A percentile compares a stretch with the other conserved stretches of the same genome.
Conservation (phyloP, 805 yeast genomes). For the Maudiozyma serrabonitensis region DNA sequence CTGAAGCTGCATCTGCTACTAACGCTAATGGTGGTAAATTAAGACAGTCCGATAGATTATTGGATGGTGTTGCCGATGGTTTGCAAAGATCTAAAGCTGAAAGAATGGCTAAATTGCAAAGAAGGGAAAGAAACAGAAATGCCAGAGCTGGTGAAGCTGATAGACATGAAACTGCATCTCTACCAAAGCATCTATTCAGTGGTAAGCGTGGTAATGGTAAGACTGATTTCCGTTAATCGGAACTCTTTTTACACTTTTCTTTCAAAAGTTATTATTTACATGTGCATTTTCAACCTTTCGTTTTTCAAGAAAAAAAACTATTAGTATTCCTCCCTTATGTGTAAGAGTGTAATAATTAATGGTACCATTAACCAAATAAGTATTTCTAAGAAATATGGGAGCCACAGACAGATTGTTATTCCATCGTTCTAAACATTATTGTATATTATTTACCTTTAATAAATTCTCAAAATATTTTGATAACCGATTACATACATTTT, state of each 20-base stretch:
- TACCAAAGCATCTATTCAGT: slow-evolving; percentile 89
- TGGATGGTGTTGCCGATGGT: slow-evolving; percentile 80
- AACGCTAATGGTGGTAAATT: slow-evolving; percentile 32
- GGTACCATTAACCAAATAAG: too few species aligned
- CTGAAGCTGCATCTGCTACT: slow-evolving; percentile 27
- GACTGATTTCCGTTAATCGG: slow-evolving; percentile 68
- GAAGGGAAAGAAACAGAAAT: slow-evolving; percentile 85
- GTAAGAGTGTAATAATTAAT: too few species aligned
- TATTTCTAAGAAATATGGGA: too few species aligned
- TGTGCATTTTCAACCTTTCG: background rate
- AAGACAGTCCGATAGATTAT: slow-evolving; percentile 68
- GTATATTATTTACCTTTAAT: slow-evolving; percentile 3
- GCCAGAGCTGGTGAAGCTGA: slow-evolving; percentile 96
- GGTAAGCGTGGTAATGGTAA: slow-evolving; percentile 97
- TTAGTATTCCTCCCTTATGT: too few species aligned
- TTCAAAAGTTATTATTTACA: background rate
- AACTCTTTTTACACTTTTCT: background rate
- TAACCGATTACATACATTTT: too few species aligned
- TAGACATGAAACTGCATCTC: slow-evolving; percentile 72
- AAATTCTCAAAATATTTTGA: background rate
- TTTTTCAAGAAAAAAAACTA: background rate
- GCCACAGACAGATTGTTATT: background rate
- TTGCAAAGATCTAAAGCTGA: slow-evolving; percentile 75
- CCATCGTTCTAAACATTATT: background rate
- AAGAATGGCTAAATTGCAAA: slow-evolving; percentile 76